A percentile compares a stretch with the other conserved stretches of the same genome.
These are phyloP conservation scores for Trichoderma asperelloides DNA, from an alignment of 495 filamentous ascomycete species.

Conservation along the genomic window DNA sequence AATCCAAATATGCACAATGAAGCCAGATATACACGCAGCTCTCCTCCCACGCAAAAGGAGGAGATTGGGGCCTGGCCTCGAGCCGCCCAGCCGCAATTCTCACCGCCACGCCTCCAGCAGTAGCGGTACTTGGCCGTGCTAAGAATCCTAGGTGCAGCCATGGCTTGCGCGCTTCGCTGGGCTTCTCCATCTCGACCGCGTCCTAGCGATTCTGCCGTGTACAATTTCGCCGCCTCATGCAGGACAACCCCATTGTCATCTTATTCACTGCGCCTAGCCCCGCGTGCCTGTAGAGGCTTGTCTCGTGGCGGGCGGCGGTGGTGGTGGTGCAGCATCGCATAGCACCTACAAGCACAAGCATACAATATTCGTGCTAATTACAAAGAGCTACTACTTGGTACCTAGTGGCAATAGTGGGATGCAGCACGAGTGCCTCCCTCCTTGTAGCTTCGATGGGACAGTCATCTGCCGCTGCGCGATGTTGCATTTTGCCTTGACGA, in stretches of 20 bases:
- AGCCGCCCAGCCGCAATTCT: neutral
- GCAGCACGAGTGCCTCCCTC: too few relatives aligned
- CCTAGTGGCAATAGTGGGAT: too few relatives aligned
- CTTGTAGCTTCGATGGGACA: too few relatives aligned
- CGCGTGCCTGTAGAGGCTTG: neutral
- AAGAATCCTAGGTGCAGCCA: neutral
- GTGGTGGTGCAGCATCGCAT: too few relatives aligned
- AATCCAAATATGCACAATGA: too few relatives aligned
- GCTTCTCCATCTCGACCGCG: neutral
- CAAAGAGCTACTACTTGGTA: too few relatives aligned
- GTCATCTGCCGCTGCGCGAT: neutral
- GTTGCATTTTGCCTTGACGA: neutral
- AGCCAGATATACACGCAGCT: too few relatives aligned
- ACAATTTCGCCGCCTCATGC: conserved; percentile 5
- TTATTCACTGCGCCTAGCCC: neutral
- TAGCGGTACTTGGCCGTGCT: neutral
- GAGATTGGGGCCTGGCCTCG: too few relatives aligned
- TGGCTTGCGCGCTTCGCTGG: neutral
- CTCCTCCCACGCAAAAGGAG: too few relatives aligned
- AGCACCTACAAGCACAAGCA: too few relatives aligned
- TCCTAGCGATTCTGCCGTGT: neutral
- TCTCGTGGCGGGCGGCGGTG: neutral
- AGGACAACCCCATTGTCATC: conserved; percentile 3
- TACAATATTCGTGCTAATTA: too few relatives aligned
- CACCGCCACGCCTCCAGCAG: neutral